phyloP scores from a whole-genome alignment of 495 filamentous ascomycete genomes.

The Xylona heveae region DNA sequence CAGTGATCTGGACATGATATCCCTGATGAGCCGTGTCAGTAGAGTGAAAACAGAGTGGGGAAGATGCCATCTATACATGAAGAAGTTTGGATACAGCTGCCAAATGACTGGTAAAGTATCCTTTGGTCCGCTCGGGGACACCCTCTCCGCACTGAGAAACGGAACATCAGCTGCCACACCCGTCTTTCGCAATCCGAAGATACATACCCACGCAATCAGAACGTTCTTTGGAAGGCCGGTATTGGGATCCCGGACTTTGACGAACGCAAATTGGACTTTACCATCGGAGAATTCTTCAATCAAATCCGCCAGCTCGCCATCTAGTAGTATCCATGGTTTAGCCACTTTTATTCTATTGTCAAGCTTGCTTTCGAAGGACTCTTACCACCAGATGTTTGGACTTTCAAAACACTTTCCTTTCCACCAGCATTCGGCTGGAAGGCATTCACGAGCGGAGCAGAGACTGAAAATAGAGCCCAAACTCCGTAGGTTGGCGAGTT shows the following conservation, averaged over 20 bases:
- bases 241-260: constrained; percentile 91
- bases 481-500: constrained; percentile 50
- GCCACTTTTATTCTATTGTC: neutral
- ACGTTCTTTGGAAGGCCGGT: constrained; percentile 79
- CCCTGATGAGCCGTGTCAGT: constrained; percentile 27
- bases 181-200: neutral
- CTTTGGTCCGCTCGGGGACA: constrained; percentile 93
- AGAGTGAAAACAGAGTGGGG: constrained; percentile 1
- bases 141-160: constrained; percentile 59
- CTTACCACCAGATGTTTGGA: constrained; percentile 74
- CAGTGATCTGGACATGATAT: constrained; percentile 93
- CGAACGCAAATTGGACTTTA: constrained; percentile 86
- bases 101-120: constrained; percentile 90
- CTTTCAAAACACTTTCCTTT: constrained; percentile 89
- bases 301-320: constrained; percentile 86
- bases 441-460: constrained; percentile 70
- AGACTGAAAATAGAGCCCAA: constrained; percentile 87
- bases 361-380: too few relatives aligned
- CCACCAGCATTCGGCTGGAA: constrained; percentile 64
- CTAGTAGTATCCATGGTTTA: constrained; percentile 20
- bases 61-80: constrained; percentile 30
- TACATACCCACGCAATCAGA: constrained; percentile 61
- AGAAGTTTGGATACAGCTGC: constrained; percentile 75
- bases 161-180: constrained; percentile 1
- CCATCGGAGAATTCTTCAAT: constrained; percentile 96